Evolutionary conservation across 2,329 filamentous ascomycete species (phyloP).

Genomic region (Emmonsiellopsis sp.): DNA sequence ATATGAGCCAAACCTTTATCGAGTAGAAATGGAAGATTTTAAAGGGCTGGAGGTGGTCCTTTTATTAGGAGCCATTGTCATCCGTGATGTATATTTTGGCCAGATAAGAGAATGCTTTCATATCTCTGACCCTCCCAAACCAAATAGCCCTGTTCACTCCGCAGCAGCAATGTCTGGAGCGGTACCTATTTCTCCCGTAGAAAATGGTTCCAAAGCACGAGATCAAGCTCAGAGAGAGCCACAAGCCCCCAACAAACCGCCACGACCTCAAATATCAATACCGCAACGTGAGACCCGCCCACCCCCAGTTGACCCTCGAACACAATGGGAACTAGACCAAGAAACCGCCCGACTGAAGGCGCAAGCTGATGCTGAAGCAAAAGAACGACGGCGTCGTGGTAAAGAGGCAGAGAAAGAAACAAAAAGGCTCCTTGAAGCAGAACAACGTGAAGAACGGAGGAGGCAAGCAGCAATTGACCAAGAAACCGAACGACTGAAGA

Average conservation of each 20-base stretch:
- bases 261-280: constrained; percentile 17
- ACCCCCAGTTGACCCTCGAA: constrained; percentile 40
- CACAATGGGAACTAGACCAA: constrained; percentile 43
- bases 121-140: constrained; percentile 40
- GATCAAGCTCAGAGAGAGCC: neutral
- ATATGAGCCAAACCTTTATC: constrained; percentile 84
- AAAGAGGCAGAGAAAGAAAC: constrained; percentile 44
- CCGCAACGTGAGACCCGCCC: constrained; percentile 17
- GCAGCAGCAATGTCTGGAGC: constrained; percentile 14
- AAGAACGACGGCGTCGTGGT: constrained; percentile 37
- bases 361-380: constrained; percentile 34
- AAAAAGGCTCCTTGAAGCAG: constrained; percentile 42
- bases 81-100: constrained; percentile 53
- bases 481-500: constrained; percentile 65
- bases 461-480: constrained; percentile 54
- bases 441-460: constrained; percentile 43
- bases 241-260: constrained; percentile 18
- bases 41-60: constrained; percentile 86
- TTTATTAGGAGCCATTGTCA: constrained; percentile 49
- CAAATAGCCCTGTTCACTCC: constrained; percentile 18
- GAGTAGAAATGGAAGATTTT: constrained; percentile 86
- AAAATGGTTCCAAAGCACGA: neutral
- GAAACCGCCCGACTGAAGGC: constrained; percentile 38
- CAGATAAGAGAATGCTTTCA: constrained; percentile 71
- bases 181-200: constrained; percentile 4